Evolutionary conservation across 345 rosid genomes (phyloP), one percentile per base, ranked within the genome.

Genomic region (Garcia nutans): DNA sequence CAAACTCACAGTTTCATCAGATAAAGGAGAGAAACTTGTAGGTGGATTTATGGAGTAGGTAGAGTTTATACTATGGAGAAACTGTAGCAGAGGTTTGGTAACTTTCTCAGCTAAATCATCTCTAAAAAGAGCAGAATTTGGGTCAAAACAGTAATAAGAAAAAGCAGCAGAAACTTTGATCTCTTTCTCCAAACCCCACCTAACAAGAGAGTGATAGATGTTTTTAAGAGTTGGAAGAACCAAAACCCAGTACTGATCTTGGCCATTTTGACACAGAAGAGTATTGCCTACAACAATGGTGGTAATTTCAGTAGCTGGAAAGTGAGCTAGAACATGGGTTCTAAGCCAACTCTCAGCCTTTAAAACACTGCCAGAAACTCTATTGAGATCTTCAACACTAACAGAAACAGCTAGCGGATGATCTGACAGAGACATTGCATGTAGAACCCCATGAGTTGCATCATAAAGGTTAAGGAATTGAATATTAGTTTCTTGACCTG

Each of bases 301-400:
- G 68, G 90, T 83, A 88, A 92, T 82, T 78, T 84, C 81, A 41
- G 85, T 66, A 59, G 92, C 84, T 73, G 92, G 96, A 74, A 85
- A 92, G 77, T 86, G 87, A 72, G 92, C 76, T 23, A 92, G 81
- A 77, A 89, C 90, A 77, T 90, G 84, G 41, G 68, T 78, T 77
- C 88, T 87, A 22, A 92, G 84, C 97, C 97, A 92, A 76, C 71
- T 83, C 79, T 90, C 96, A 76, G 97, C 93, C 75, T 82, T 86
- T 41, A 82, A 75, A 68, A 89, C 87, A 76, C 86, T 89, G 59
- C 82, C 65, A 12, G 97, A 89, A 13, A 92, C 87, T 77, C 76
- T 87, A 4, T 73, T 28, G 8, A 91, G 87, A 73, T 89, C 71
- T 80, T 77, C 76, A 75, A 56, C 80, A 23, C 81, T 83, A 62